These are phyloP conservation scores for Afroboletus lepidellus DNA, from an alignment of 1,284 basidiomycete genomes.

Conservation along the genomic window DNA sequence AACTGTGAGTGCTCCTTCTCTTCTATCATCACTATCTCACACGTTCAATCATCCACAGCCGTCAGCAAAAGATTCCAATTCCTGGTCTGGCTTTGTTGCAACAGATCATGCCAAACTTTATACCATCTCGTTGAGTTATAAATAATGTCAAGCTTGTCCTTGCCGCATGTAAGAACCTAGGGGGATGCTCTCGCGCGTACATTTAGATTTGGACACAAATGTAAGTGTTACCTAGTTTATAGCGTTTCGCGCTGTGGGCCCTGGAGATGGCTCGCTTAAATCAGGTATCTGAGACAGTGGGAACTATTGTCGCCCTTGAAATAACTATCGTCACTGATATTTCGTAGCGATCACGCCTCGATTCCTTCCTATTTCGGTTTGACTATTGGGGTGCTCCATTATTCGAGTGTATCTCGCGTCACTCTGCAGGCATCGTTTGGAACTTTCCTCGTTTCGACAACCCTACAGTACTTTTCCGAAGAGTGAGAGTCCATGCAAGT, in stretches of 20 bases:
- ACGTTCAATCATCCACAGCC: conserved; percentile 12
- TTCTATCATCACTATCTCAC: not conserved
- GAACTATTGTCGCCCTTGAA: not conserved
- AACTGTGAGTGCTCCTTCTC: conserved; percentile 37
- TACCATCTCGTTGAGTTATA: conserved; percentile 10
- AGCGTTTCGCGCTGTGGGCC: not conserved
- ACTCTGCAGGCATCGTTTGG: not conserved
- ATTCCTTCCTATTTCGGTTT: too few species aligned
- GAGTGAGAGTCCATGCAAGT: not conserved
- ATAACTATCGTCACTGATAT: not conserved
- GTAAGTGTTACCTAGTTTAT: not conserved
- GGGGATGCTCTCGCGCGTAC: not conserved
- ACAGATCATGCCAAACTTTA: conserved; percentile 22
- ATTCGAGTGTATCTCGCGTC: too few species aligned
- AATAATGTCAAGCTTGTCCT: not conserved
- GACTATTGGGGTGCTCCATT: too few species aligned
- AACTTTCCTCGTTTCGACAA: not conserved
- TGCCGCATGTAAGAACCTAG: not conserved
- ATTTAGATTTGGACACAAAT: not conserved
- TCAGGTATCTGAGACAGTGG: not conserved
- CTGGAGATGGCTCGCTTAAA: not conserved
- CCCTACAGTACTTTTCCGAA: conserved; percentile 1
- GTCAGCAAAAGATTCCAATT: conserved; percentile 29
- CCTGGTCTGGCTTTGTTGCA: conserved; percentile 31
- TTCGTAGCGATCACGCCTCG: not conserved